Evolutionary conservation across 2,329 filamentous ascomycete genomes (phyloP), one percentile per base, ranked within the genome.

Genomic region (Tolypocladium ovalisporum): DNA sequence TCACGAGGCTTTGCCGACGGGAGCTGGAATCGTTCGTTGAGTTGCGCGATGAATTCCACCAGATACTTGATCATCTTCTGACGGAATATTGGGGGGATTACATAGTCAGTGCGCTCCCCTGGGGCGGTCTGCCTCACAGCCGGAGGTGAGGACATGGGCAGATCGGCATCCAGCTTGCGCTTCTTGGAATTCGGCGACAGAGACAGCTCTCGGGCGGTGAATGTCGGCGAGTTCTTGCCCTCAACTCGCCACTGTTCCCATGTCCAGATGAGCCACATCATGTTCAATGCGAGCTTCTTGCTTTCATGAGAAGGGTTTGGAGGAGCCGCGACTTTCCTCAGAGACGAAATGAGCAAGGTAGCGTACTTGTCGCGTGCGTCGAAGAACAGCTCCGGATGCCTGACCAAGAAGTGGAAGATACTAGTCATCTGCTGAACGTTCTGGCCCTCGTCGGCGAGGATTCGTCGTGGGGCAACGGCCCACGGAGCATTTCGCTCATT

Each of bases 341-440:
- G 77, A 4, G 90, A 93, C 1, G 86, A 87, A 57, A 99, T 92
- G 68, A 99, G 95, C 62, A 94, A 82, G 57, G 88, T 83, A 5
- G 91, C 85, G 62, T 97, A 95, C 67, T 93, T 92, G 62, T 99
- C 94, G 56, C 94, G 82, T 1, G 90, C 91, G 62, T 97, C 93
- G 64, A 95, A 99, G 75, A 99, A 99, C 5, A 99, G 77, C 66
- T 94, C 87, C 0, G 92, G 88, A 68, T 99, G 93, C 57, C 89
- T 85, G 39, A 97, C 93, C 37, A 99, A 79, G 73, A 99, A 99
- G 66, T 97, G 89, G 76, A 97, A 97, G 65, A 99, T 97, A 75
- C 89, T 94, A 56, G 91, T 96, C 75, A 97, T 88, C 73, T 97
- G 94, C 71, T 96, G 92, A 52, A 93, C 81, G 65, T 99, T 99